These are phyloP conservation scores for Mortierella sp. DNA, from an alignment of 371 early-diverging fungal species.

Conservation along the genomic window DNA sequence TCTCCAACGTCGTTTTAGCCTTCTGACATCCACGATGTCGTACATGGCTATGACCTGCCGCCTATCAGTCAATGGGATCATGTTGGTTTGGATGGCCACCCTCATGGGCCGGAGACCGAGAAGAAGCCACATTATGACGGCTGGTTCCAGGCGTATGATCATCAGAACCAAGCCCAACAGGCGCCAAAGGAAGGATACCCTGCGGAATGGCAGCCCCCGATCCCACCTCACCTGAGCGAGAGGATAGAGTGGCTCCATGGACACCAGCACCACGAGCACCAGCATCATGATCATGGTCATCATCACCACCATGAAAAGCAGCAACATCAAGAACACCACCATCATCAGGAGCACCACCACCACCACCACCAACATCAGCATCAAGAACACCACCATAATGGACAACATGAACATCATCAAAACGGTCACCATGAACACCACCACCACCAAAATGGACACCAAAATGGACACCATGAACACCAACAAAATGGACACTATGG, in stretches of 20 bases:
- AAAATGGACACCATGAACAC: conserved; percentile 11
- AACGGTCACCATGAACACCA: conserved; percentile 7
- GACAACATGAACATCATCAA: conserved; percentile 12
- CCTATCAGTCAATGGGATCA: conserved; percentile 49
- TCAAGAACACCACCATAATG: conserved; percentile 19
- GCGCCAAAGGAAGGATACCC: conserved; percentile 5
- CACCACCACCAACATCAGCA: conserved; percentile 24
- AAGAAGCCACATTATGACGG: conserved; percentile 48
- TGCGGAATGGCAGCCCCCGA: conserved; percentile 21
- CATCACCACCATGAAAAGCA: conserved; percentile 13
- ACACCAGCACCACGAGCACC: conserved; percentile 31
- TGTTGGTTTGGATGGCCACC: conserved; percentile 40
- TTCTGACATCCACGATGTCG: conserved; percentile 55
- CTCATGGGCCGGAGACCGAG: conserved; percentile 27
- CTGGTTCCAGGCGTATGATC: conserved; percentile 50
- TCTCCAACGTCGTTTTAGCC: conserved; percentile 23
- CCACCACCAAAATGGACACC: conserved; percentile 12
- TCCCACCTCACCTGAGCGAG: background rate
- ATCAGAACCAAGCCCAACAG: conserved; percentile 42
- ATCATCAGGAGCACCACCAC: conserved; percentile 24
- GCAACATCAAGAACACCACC: conserved; percentile 17
- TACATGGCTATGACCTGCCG: conserved; percentile 48
- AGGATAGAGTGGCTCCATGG: conserved; percentile 3
- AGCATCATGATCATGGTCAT: conserved; percentile 2
- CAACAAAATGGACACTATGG: background rate